phyloP scores from a whole-genome alignment of 192 early-diverging fungal genomes.

The Podila clonocystis region DNA sequence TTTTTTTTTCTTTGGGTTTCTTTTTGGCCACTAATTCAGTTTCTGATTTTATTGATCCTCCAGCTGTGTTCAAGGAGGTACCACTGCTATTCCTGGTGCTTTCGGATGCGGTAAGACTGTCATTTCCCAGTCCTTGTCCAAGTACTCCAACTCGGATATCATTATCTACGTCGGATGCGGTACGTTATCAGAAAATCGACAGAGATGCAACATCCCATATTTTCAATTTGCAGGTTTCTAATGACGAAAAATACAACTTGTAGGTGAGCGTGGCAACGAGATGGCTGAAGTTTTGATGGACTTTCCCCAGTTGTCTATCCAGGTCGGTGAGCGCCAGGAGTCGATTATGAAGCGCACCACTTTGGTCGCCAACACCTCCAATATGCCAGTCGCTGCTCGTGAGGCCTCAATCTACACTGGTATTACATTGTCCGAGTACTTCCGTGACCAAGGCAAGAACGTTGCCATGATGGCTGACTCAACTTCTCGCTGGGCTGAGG shows the following conservation, averaged over 20 bases:
- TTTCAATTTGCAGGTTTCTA: background rate
- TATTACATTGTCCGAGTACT: constrained; percentile 99
- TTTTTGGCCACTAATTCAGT: background rate
- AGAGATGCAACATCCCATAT: background rate
- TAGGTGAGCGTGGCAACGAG: constrained; percentile 98
- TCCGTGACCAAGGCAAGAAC: constrained; percentile 99
- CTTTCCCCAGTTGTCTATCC: constrained; percentile 93
- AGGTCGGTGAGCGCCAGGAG: constrained; percentile 94
- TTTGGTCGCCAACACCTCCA: constrained; percentile 99
- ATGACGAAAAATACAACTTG: constrained; percentile 5
- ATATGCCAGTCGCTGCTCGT: constrained; percentile 99
- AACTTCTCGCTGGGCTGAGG: constrained; percentile 99
- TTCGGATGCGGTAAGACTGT: constrained; percentile 99
- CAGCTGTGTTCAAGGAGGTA: constrained; percentile 98
- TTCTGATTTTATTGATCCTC: constrained; percentile 3
- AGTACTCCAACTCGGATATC: constrained; percentile 99
- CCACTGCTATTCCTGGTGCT: constrained; percentile 99
- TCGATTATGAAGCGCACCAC: constrained; percentile 99
- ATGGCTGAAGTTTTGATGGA: constrained; percentile 99
- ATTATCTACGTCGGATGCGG: constrained; percentile 97
- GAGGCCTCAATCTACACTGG: constrained; percentile 99
- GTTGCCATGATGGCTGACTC: constrained; percentile 99
- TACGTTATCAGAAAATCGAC: constrained; percentile 32
- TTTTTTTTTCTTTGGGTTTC: too few relatives aligned
- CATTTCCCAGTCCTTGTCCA: constrained; percentile 99